Base-by-base conservation (phyloP, 2,329 filamentous ascomycete genomes). In the Hypoxylon sp. region DNA sequence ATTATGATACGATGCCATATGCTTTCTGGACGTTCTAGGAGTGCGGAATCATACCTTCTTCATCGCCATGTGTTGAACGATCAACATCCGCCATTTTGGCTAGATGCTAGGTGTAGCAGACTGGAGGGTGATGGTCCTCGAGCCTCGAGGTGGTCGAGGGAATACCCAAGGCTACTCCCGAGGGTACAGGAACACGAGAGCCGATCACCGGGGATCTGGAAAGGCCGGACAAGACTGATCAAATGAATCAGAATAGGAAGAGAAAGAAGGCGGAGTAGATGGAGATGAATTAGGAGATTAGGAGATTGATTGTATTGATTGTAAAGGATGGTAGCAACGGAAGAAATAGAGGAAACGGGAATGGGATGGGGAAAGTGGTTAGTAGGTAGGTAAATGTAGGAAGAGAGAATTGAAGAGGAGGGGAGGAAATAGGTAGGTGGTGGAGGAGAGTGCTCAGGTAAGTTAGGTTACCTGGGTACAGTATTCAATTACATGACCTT, bases 11-110 rank as follows among this genome's bases (percentile, higher is more conserved):
- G n/a, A n/a, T n/a, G n/a, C n/a, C n/a, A n/a, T n/a, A n/a, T n/a
- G n/a, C n/a, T n/a, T n/a, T n/a, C n/a, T n/a, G n/a, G 2, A 40
- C 9, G 5, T 9, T 23, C n/a, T 2, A 13, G 4, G 15, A n/a
- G 7, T 15, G 6, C 29, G 16, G 11, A 29, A 43, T 35, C 57
- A 23, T 36, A 64, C 63, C 48, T 51, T 55, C 49, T 6, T 55
- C 53, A 17, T 52, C 51, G 11, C 53, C 31, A 8, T 4, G 16
- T 8, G 20, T 49, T 9, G 37, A 11, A 13, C 21, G 35, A 20
- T 55, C 50, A 23, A 32, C n/a, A 11, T 40, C 11, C 12, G 41
- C 50, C 56, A 59, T 59, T 27, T 48, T 38, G 26, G 5, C 43
- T 19, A 21, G 40, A 13, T 19, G 13, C 17, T 15, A 21, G 12